Evolutionary conservation across 306 rosid species (phyloP).

Genomic region (Sindora glabra): DNA sequence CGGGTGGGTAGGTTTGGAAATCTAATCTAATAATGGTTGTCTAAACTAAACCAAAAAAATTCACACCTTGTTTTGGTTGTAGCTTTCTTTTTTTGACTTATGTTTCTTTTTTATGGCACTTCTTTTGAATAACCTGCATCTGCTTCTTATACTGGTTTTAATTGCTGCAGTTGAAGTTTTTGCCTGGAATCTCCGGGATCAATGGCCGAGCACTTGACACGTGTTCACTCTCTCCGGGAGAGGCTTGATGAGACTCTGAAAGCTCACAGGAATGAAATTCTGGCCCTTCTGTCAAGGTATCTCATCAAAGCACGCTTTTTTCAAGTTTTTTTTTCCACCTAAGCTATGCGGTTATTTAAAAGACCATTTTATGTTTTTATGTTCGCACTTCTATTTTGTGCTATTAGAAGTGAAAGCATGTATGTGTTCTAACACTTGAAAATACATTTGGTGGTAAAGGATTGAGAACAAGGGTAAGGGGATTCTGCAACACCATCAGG

Average conservation of each 20-base stretch:
- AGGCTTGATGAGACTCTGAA: constrained; percentile 36
- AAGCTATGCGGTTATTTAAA: too few species aligned
- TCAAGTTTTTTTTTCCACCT: too few species aligned
- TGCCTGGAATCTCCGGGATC: constrained; percentile 2
- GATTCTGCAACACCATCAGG: constrained; percentile 77
- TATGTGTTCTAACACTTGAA: too few species aligned
- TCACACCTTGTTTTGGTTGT: not conserved
- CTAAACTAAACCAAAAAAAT: too few species aligned
- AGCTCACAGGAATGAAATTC: constrained; percentile 28
- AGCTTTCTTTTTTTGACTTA: not conserved
- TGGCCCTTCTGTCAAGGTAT: constrained; percentile 36
- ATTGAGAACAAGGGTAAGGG: constrained; percentile 85
- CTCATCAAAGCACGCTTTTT: too few species aligned
- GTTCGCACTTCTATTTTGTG: too few species aligned
- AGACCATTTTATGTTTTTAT: too few species aligned
- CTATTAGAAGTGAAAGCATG: too few species aligned
- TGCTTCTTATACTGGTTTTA: not conserved
- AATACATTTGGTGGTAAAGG: constrained; percentile 31
- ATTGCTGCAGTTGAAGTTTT: not conserved
- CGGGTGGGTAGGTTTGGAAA: constrained; percentile 16
- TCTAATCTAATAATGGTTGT: not conserved
- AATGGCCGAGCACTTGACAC: constrained; percentile 28
- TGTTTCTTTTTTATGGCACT: too few species aligned
- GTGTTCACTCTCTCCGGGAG: constrained; percentile 26
- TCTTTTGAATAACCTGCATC: not conserved